Conservation (phyloP, 1,284 basidiomycete genomes). For the Mycosarcoma mackinlayi region DNA sequence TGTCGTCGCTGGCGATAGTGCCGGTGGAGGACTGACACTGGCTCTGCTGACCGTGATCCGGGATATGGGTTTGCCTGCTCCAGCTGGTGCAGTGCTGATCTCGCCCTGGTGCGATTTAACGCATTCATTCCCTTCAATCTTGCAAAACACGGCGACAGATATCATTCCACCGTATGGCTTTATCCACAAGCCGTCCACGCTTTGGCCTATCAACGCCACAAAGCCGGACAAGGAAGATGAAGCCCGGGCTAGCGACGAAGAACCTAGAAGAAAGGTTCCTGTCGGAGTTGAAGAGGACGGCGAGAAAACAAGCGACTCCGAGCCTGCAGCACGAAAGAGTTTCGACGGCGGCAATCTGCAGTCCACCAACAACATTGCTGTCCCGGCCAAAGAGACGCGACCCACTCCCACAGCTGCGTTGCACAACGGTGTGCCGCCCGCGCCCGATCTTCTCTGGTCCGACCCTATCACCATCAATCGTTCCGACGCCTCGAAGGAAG, state of each 20-base stretch:
- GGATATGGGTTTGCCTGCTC: conserved; percentile 82
- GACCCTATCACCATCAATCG: conserved; percentile 47
- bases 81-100: conserved; percentile 72
- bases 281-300: conserved; percentile 28
- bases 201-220: conserved; percentile 61
- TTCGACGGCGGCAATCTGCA: conserved; percentile 16
- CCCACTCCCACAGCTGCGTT: neutral
- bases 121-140: conserved; percentile 90
- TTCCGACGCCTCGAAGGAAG: conserved; percentile 19
- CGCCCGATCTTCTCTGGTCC: conserved; percentile 51
- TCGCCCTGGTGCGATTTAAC: conserved; percentile 86
- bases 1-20: conserved; percentile 87
- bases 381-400: neutral
- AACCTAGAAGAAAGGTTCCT: conserved; percentile 27
- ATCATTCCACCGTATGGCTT: conserved; percentile 73
- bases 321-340: conserved; percentile 33
- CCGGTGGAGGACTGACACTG: conserved; percentile 87
- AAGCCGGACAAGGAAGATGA: conserved; percentile 10
- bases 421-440: conserved; percentile 23
- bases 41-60: conserved; percentile 91
- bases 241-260: conserved; percentile 1
- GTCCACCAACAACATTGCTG: neutral
- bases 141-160: conserved; percentile 81
- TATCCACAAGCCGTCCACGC: conserved; percentile 65
- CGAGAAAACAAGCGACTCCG: conserved; percentile 8